A percentile compares a stretch with the other conserved stretches of the same genome.
Conservation (phyloP, 768 basidiomycete genomes). For the Favolaschia claudopus region DNA sequence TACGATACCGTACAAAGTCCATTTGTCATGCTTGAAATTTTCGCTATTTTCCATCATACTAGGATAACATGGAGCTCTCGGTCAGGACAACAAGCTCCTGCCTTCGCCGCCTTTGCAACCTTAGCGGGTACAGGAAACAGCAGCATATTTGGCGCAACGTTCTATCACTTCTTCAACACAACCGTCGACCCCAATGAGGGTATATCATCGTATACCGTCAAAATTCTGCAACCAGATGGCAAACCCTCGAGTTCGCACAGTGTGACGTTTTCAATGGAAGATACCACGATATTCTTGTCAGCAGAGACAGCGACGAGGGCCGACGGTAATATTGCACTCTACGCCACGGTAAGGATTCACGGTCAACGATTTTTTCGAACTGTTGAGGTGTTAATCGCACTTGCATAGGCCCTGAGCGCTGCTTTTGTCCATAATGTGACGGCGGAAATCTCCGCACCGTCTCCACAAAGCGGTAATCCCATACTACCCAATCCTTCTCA, state of each 20-base stretch:
- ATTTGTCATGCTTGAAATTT: not conserved
- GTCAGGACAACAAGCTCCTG: not conserved
- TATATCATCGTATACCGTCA: conserved; percentile 15
- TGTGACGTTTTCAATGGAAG: not conserved
- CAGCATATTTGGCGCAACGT: conserved; percentile 24
- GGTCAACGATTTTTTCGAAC: not conserved
- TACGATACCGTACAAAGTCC: not conserved
- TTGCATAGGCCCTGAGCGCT: not conserved
- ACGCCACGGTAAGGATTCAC: not conserved
- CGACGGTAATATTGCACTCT: too few relatives aligned
- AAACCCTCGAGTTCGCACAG: too few relatives aligned
- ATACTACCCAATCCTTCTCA: too few relatives aligned
- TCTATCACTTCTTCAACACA: conserved; percentile 22
- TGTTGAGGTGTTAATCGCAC: not conserved
- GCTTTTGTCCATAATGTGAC: conserved; percentile 3
- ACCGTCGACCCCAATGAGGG: conserved; percentile 9
- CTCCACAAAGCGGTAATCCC: not conserved
- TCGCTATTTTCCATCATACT: not conserved
- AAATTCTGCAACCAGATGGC: too few relatives aligned
- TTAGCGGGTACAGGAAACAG: not conserved
- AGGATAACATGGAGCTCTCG: conserved; percentile 14
- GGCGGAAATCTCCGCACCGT: conserved; percentile 3
- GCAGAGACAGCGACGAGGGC: too few relatives aligned
- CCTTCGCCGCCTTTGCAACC: not conserved
- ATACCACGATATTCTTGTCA: too few relatives aligned